A percentile compares a stretch with the other conserved stretches of the same genome.
Evolutionary conservation across 106 monocot species (phyloP).

Genomic region (Dioscorea zingiberensis): DNA sequence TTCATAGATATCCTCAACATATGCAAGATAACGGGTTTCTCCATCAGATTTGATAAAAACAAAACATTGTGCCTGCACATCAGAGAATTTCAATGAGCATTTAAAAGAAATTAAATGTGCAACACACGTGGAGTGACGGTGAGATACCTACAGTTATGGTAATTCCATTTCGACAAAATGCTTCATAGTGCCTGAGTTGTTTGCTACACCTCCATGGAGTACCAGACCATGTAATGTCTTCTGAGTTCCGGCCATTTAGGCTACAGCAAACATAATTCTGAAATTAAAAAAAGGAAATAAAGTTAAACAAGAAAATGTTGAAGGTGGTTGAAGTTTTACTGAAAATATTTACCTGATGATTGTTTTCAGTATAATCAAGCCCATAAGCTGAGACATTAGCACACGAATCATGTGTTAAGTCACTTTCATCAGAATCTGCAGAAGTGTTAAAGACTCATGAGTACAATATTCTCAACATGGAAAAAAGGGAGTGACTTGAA

Average conservation of each 20-base stretch:
- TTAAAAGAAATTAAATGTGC: constrained; percentile 3
- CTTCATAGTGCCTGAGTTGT: constrained; percentile 70
- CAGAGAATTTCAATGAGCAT: background rate
- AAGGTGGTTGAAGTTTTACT: background rate
- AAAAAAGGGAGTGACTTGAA: no score
- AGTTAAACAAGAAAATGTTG: constrained; percentile 1
- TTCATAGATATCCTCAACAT: constrained; percentile 97
- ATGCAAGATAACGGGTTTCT: constrained; percentile 76
- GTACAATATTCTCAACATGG: no score
- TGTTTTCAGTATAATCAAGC: constrained; percentile 30
- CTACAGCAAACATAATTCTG: constrained; percentile 30
- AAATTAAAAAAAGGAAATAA: constrained; percentile 8
- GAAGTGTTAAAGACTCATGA: background rate
- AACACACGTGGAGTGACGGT: background rate
- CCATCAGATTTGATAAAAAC: constrained; percentile 83
- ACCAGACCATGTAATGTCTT: constrained; percentile 81
- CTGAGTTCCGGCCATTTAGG: constrained; percentile 29
- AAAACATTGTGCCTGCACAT: constrained; percentile 72
- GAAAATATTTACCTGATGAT: constrained; percentile 30
- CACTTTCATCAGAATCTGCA: constrained; percentile 22
- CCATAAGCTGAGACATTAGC: constrained; percentile 23
- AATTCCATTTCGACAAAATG: constrained; percentile 71
- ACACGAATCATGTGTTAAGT: constrained; percentile 4
- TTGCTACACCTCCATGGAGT: constrained; percentile 71
- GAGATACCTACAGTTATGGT: constrained; percentile 54